These are phyloP conservation scores for Aspergillus bridgeri DNA, from an alignment of 495 filamentous ascomycete genomes.

Conservation along the genomic window DNA sequence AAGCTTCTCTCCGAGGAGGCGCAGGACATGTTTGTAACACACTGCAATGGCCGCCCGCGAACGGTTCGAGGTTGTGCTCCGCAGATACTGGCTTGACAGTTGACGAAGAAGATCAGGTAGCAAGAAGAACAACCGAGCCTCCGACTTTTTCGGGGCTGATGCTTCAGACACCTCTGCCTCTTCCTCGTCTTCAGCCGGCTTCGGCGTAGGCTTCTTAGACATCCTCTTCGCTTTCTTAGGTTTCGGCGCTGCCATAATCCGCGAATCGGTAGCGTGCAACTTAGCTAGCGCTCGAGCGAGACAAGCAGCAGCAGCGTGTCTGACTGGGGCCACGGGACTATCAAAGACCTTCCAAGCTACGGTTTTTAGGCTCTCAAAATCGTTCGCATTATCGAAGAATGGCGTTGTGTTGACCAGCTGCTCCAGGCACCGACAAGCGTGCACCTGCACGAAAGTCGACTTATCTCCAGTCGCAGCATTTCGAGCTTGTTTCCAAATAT, in stretches of 20 bases:
- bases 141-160: constrained; percentile 61
- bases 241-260: constrained; percentile 54
- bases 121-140: constrained; percentile 65
- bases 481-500: constrained; percentile 90
- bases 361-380: constrained; percentile 82
- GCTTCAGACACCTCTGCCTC: constrained; percentile 70
- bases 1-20: constrained; percentile 66
- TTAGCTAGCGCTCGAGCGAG: constrained; percentile 76
- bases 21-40: constrained; percentile 79
- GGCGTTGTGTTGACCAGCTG: constrained; percentile 64
- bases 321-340: constrained; percentile 64
- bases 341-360: constrained; percentile 84
- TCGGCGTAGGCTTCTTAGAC: constrained; percentile 64
- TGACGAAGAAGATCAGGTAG: constrained; percentile 77
- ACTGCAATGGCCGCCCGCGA: constrained; percentile 78
- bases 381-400: constrained; percentile 84
- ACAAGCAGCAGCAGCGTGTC: constrained; percentile 85
- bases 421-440: constrained; percentile 77
- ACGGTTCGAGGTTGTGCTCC: constrained; percentile 74
- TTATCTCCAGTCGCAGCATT: constrained; percentile 76
- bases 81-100: constrained; percentile 77
- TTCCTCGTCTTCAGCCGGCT: constrained; percentile 71
- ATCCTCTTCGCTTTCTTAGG: constrained; percentile 70
- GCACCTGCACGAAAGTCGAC: constrained; percentile 73
- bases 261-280: constrained; percentile 63